Evolutionary conservation across 2,329 filamentous ascomycete species (phyloP).

Genomic region (Colletotrichum cereale): DNA sequence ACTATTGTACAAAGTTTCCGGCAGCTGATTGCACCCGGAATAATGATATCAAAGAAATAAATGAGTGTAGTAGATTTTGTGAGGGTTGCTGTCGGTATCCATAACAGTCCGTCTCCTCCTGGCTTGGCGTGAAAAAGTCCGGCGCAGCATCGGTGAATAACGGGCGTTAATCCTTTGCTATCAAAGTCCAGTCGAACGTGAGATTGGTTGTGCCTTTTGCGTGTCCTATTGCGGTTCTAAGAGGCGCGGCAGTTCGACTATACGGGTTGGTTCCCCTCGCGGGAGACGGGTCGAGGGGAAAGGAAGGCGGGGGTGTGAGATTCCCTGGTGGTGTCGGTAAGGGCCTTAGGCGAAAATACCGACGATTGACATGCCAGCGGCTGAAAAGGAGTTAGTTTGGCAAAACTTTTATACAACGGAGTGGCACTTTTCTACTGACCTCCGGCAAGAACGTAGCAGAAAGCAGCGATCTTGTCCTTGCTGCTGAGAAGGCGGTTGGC

Average conservation of each 20-base stretch:
- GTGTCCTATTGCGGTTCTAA: neutral
- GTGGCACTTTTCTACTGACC: conserved; percentile 52
- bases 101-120: conserved; percentile 15
- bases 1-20: conserved; percentile 26
- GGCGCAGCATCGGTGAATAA: conserved; percentile 23
- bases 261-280: conserved; percentile 4
- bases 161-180: conserved; percentile 31
- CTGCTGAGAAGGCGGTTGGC: conserved; percentile 62
- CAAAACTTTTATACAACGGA: neutral
- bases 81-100: conserved; percentile 16
- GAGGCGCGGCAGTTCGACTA: neutral
- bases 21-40: neutral
- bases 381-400: conserved; percentile 44
- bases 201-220: neutral
- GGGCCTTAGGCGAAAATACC: conserved; percentile 58
- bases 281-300: neutral
- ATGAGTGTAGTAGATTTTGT: conserved; percentile 40
- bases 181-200: conserved; percentile 19
- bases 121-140: conserved; percentile 22
- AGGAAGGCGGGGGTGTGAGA: neutral
- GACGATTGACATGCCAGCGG: conserved; percentile 60
- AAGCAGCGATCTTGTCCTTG: conserved; percentile 66
- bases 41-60: conserved; percentile 20
- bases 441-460: conserved; percentile 63
- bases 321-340: conserved; percentile 7